These are phyloP conservation scores for Evernia prunastri DNA, from an alignment of 495 filamentous ascomycete species.

Conservation along the genomic window DNA sequence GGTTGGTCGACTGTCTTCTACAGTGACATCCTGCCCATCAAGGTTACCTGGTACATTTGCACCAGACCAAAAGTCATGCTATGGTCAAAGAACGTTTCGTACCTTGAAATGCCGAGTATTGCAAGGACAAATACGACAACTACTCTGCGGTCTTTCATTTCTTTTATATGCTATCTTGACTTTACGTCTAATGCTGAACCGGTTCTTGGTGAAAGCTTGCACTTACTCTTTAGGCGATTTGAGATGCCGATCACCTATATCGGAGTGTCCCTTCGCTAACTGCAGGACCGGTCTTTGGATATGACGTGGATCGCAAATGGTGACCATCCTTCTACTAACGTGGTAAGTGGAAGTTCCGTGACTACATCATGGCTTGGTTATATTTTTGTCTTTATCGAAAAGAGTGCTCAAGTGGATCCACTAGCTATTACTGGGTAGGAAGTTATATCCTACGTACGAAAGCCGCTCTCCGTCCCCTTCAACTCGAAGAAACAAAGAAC, in stretches of 20 bases:
- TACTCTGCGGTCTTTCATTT: not conserved
- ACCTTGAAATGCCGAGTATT: not conserved
- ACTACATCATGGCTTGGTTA: too few relatives aligned
- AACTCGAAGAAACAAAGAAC: not conserved
- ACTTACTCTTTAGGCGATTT: not conserved
- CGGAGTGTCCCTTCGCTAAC: not conserved
- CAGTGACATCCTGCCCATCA: not conserved
- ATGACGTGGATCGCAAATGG: not conserved
- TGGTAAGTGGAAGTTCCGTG: not conserved
- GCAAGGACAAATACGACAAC: not conserved
- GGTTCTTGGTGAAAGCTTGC: not conserved
- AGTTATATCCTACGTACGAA: not conserved
- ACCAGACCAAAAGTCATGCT: not conserved
- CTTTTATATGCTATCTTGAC: not conserved
- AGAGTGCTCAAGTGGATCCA: not conserved
- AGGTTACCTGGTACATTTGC: not conserved
- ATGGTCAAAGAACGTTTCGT: not conserved
- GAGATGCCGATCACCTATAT: not conserved
- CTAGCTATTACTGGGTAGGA: not conserved
- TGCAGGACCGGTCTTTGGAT: not conserved
- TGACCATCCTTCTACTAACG: not conserved
- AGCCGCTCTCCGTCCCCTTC: not conserved
- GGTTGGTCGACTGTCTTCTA: not conserved
- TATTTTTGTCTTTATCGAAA: too few relatives aligned
- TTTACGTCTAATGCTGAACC: not conserved